phyloP scores from a whole-genome alignment of 441 rosid genomes.

The Metrosideros polymorpha region DNA sequence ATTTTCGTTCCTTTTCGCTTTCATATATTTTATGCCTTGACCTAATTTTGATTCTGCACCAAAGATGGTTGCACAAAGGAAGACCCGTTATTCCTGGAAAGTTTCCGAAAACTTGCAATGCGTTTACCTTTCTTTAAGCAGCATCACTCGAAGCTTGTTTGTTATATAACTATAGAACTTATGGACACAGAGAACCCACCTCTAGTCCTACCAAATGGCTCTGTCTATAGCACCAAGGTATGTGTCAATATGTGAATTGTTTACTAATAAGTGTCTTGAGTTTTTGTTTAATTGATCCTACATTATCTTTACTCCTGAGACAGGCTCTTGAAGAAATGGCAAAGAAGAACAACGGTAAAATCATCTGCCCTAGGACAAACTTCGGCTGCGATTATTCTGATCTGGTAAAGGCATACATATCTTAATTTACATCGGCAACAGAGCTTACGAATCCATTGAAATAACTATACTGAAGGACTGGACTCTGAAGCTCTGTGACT shows the following conservation, averaged over 20 bases:
- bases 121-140: conserved; percentile 86
- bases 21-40: conserved; percentile 24
- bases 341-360: conserved; percentile 51
- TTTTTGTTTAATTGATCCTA: background rate
- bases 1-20: background rate
- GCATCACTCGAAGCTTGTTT: conserved; percentile 92
- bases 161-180: conserved; percentile 81
- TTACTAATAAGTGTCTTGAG: background rate
- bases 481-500: background rate
- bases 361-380: conserved; percentile 79
- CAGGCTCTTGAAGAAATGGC: conserved; percentile 99
- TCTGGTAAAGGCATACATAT: conserved; percentile 79
- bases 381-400: conserved; percentile 48
- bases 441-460: background rate
- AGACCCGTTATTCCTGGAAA: conserved; percentile 90
- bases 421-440: conserved; percentile 16
- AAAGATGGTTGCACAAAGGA: conserved; percentile 87
- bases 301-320: background rate
- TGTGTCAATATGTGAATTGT: background rate
- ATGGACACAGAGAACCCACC: conserved; percentile 99
- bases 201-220: conserved; percentile 87
- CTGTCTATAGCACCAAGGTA: conserved; percentile 89
- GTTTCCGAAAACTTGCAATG: conserved; percentile 71
- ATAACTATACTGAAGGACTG: background rate
- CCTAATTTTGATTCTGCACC: conserved; percentile 52